Percentiles rank a stretch among this genome's conserved stretches.
phyloP scores from a whole-genome alignment of 345 rosid species.

The Mangifera indica region DNA sequence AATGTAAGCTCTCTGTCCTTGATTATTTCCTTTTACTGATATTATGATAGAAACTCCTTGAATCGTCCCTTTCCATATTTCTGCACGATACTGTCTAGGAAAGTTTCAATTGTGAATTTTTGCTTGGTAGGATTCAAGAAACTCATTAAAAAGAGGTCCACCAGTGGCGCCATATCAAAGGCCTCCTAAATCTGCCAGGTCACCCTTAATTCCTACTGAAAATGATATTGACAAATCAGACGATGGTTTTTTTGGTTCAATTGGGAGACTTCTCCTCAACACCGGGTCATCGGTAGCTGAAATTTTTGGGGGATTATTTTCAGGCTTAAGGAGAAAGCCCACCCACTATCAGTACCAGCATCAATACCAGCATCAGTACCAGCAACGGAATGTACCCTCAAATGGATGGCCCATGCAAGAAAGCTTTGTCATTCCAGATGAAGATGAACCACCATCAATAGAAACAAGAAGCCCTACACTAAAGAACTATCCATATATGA shows the following conservation, averaged over 20 bases:
- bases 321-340: conserved; percentile 47
- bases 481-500: conserved; percentile 46
- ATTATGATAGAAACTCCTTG: not conserved
- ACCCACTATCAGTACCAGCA: conserved; percentile 3
- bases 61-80: not conserved
- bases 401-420: conserved; percentile 77
- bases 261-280: conserved; percentile 66
- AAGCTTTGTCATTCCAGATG: conserved; percentile 72
- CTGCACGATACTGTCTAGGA: not conserved
- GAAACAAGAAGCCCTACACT: conserved; percentile 54
- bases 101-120: conserved; percentile 2
- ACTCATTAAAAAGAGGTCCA: conserved; percentile 37
- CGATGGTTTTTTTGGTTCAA: conserved; percentile 69
- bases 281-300: conserved; percentile 69
- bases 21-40: not conserved
- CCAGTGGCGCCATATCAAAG: conserved; percentile 62
- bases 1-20: conserved; percentile 25
- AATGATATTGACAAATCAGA: conserved; percentile 59
- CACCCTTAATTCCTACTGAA: conserved; percentile 67
- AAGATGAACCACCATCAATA: conserved; percentile 68
- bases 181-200: conserved; percentile 59
- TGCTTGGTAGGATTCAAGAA: conserved; percentile 42
- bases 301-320: conserved; percentile 45
- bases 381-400: conserved; percentile 34
- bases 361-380: conserved; percentile 47